Evolutionary conservation across 208 protist species (phyloP).

Genomic region (Strigomonas oncopelti): DNA sequence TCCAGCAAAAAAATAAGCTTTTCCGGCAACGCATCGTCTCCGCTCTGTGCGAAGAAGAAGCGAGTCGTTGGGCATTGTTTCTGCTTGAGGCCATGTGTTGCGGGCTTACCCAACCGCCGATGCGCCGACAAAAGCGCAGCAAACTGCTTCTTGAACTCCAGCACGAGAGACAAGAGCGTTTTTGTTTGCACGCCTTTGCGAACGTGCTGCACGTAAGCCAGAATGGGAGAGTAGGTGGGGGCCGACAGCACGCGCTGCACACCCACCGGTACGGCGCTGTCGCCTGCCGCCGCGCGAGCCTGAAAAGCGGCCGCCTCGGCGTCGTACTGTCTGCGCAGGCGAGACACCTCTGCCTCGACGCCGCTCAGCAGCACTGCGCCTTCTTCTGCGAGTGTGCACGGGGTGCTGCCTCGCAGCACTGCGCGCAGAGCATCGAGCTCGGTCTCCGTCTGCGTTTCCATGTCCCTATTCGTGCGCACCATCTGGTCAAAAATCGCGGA

Average conservation of each 20-base stretch:
- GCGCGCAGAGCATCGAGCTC: not conserved
- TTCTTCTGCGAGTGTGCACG: not conserved
- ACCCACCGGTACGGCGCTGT: slow-evolving; percentile 22
- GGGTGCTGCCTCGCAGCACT: not conserved
- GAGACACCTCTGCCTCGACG: not conserved
- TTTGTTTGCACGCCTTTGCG: slow-evolving; percentile 33
- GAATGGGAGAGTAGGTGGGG: slow-evolving; percentile 44
- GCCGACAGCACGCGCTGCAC: slow-evolving; percentile 49
- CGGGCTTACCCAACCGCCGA: not conserved
- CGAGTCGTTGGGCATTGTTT: not conserved
- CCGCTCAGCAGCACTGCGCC: not conserved
- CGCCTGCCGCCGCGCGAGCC: not conserved
- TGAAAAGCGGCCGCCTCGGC: not conserved
- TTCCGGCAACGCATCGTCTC: not conserved
- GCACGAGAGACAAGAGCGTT: not conserved
- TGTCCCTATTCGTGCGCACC: not conserved
- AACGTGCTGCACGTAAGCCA: slow-evolving; percentile 34
- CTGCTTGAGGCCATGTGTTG: not conserved
- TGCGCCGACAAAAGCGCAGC: not conserved
- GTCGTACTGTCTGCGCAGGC: not conserved
- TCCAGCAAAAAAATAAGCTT: not conserved
- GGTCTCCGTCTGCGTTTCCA: not conserved
- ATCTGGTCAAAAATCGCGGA: not conserved
- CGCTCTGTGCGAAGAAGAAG: not conserved
- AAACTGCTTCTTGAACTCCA: not conserved